These are phyloP conservation scores for Zopfia rhizophila DNA, from an alignment of 2,329 filamentous ascomycete species.

Conservation along the genomic window DNA sequence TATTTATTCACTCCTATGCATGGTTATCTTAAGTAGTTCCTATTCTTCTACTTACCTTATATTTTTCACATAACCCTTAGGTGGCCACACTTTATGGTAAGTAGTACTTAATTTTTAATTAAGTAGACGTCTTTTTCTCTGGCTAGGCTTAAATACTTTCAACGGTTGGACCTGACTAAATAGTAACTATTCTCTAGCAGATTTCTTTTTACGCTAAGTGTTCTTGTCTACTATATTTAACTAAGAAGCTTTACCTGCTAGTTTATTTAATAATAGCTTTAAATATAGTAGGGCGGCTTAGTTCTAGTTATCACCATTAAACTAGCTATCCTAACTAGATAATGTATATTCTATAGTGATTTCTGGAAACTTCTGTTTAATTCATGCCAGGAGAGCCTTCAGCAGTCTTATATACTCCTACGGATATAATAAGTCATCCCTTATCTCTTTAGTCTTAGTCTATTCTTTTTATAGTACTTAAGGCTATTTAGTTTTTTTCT, in stretches of 20 bases:
- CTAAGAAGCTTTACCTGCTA: background rate
- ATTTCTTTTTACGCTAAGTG: slow-evolving; percentile 1
- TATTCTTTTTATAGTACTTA: too few species aligned
- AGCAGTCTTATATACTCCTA: background rate
- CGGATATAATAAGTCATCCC: background rate
- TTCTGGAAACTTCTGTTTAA: too few species aligned
- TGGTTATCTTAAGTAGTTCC: background rate
- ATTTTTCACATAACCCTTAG: too few species aligned
- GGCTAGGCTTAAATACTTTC: slow-evolving; percentile 5
- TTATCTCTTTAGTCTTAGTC: too few species aligned
- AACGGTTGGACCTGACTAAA: slow-evolving; percentile 1
- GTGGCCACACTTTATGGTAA: too few species aligned
- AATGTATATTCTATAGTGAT: too few species aligned
- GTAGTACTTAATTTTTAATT: slow-evolving; percentile 2
- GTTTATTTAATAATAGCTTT: background rate
- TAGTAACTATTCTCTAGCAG: background rate
- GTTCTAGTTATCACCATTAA: slow-evolving; percentile 1
- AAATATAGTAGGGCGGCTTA: too few species aligned
- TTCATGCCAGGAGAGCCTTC: too few species aligned
- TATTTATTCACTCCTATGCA: slow-evolving; percentile 1
- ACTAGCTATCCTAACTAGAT: slow-evolving; percentile 1
- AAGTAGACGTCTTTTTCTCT: background rate
- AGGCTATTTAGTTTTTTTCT: slow-evolving; percentile 1
- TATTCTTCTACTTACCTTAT: too few species aligned
- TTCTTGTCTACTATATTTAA: too few species aligned